phyloP scores from a whole-genome alignment of 768 basidiomycete genomes.

The Lentinula boryana region DNA sequence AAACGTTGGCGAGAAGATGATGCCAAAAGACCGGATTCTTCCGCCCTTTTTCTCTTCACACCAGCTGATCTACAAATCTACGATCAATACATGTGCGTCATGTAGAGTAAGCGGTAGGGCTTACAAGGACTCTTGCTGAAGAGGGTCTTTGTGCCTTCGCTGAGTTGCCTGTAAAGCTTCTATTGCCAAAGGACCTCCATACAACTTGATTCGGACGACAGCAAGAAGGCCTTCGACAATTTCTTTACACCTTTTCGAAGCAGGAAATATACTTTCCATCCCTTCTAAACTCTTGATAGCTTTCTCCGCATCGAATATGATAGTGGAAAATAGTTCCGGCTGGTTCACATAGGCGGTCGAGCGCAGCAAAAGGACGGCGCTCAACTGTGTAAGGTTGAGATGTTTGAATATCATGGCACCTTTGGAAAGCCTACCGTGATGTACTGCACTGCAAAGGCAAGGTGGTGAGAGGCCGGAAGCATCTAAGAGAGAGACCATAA shows the following conservation, averaged over 20 bases:
- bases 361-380: constrained; percentile 13
- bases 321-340: constrained; percentile 9
- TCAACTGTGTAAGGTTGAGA: constrained; percentile 5
- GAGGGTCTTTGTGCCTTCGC: background rate
- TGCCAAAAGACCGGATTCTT: background rate
- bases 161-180: constrained; percentile 12
- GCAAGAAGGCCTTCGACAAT: constrained; percentile 13
- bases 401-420: background rate
- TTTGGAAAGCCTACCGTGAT: constrained; percentile 8
- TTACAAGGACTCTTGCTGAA: background rate
- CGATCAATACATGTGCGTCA: background rate
- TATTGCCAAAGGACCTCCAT: constrained; percentile 12
- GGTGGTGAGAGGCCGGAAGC: constrained; percentile 14
- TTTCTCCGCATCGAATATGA: constrained; percentile 13
- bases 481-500: constrained; percentile 4
- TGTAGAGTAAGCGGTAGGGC: background rate
- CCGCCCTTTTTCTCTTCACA: constrained; percentile 3
- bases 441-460: constrained; percentile 15
- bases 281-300: constrained; percentile 12
- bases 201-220: constrained; percentile 11
- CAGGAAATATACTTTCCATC: constrained; percentile 12
- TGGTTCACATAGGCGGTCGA: constrained; percentile 13
- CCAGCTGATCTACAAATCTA: background rate
- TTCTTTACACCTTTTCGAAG: constrained; percentile 12
- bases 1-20: constrained; percentile 5